These are phyloP conservation scores for Carpinus fangiana DNA, from an alignment of 306 rosid genomes.

Conservation along the genomic window DNA sequence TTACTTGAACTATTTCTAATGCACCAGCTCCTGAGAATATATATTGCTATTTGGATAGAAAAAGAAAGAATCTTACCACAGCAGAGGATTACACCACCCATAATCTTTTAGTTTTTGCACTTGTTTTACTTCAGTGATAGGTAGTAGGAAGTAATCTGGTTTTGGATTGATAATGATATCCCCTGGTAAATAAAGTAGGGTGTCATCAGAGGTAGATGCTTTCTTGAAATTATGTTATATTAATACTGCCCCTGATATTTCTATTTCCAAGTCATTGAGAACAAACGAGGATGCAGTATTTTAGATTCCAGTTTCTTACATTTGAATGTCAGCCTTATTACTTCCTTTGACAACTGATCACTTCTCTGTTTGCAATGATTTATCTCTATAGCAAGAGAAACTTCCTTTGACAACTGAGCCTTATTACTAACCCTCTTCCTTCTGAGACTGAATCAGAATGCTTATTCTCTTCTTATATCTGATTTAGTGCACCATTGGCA, in stretches of 20 bases:
- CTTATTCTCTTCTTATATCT: slow-evolving; percentile 29
- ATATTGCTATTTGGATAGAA: background rate
- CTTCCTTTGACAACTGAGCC: no score
- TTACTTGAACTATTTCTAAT: background rate
- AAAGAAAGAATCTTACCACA: background rate
- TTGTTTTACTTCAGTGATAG: no score
- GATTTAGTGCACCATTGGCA: slow-evolving; percentile 76
- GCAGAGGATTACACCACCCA: background rate
- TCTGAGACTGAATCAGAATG: slow-evolving; percentile 18
- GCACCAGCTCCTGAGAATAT: background rate
- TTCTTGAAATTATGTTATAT: background rate
- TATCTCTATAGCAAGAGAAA: background rate
- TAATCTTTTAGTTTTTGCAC: background rate
- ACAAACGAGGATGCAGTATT: background rate
- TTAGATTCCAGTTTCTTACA: background rate
- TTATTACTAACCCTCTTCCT: background rate
- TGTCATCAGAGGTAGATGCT: background rate
- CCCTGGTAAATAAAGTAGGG: slow-evolving; percentile 8
- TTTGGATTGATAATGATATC: no score
- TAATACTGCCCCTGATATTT: background rate
- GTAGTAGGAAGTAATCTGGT: no score
- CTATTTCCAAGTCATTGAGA: slow-evolving; percentile 1
- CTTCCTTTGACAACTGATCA: background rate
- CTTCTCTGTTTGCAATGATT: background rate
- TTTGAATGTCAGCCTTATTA: slow-evolving; percentile 4